phyloP scores from a whole-genome alignment of 768 basidiomycete species.

The Dioszegia crocea region DNA sequence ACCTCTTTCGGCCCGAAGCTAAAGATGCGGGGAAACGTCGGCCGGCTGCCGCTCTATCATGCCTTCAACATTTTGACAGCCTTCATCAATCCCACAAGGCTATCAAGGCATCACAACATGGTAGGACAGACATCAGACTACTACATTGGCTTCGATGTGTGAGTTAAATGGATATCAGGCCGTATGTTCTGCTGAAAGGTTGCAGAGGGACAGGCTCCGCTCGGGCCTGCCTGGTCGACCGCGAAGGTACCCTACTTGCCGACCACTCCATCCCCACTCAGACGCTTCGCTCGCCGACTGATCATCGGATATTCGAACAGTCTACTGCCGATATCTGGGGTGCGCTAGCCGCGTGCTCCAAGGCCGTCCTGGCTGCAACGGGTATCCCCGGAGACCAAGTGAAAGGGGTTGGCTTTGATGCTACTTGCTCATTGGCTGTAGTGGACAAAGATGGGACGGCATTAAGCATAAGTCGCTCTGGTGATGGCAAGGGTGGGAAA shows the following conservation, averaged over 20 bases:
- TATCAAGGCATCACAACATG: too few species aligned
- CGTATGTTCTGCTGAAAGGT: background rate
- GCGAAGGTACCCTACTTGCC: slow-evolving; percentile 66
- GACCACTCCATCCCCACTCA: slow-evolving; percentile 70
- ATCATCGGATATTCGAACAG: slow-evolving; percentile 95
- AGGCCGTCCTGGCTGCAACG: slow-evolving; percentile 58
- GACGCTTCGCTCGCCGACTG: slow-evolving; percentile 76
- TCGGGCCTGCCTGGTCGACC: slow-evolving; percentile 72
- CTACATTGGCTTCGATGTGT: slow-evolving; percentile 56
- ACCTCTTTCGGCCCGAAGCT: background rate
- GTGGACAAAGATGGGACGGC: slow-evolving; percentile 66
- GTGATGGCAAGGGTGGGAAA: slow-evolving; percentile 52
- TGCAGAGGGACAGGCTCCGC: slow-evolving; percentile 87
- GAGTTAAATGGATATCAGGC: too few species aligned
- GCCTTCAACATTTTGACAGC: too few species aligned
- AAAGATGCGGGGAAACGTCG: background rate
- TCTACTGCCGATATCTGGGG: slow-evolving; percentile 85
- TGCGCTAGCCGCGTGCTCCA: slow-evolving; percentile 58
- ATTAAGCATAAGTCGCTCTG: slow-evolving; percentile 60
- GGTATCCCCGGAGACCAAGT: slow-evolving; percentile 59
- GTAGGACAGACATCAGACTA: slow-evolving; percentile 33
- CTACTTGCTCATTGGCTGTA: slow-evolving; percentile 93
- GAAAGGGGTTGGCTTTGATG: slow-evolving; percentile 89
- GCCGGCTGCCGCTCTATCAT: too few species aligned
- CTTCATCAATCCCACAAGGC: too few species aligned